These are phyloP conservation scores for Termitomyces eurrhizus DNA, from an alignment of 768 basidiomycete genomes.

Conservation along the genomic window DNA sequence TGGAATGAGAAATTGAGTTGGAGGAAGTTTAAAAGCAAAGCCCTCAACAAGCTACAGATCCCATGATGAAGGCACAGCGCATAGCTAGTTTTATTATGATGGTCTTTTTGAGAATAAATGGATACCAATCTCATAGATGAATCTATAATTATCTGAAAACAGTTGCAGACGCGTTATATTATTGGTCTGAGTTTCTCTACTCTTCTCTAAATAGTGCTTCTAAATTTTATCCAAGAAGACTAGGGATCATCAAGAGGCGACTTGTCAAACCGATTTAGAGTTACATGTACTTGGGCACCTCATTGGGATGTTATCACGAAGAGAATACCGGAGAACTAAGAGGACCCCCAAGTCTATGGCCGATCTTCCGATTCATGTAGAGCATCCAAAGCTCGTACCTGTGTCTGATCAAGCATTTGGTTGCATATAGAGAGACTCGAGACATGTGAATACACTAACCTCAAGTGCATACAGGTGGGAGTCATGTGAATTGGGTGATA, in stretches of 20 bases:
- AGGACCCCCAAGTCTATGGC: not conserved
- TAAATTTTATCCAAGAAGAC: too few species aligned
- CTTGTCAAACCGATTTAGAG: not conserved
- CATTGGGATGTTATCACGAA: not conserved
- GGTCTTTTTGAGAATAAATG: too few species aligned
- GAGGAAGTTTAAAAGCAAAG: too few species aligned
- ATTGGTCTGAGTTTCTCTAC: too few species aligned
- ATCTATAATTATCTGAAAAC: too few species aligned
- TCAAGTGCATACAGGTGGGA: constrained; percentile 76
- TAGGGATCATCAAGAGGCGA: not conserved
- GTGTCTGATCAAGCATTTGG: constrained; percentile 5
- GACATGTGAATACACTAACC: constrained; percentile 33
- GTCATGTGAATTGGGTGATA: constrained; percentile 73
- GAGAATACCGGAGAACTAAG: not conserved
- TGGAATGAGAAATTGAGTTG: too few species aligned
- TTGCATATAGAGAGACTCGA: not conserved
- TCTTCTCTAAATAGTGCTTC: too few species aligned
- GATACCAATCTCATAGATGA: too few species aligned
- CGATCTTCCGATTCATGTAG: not conserved
- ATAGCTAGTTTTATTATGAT: too few species aligned
- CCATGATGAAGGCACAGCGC: too few species aligned
- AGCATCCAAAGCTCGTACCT: constrained; percentile 18
- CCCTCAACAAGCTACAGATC: too few species aligned
- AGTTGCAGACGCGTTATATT: too few species aligned
- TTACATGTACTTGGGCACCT: not conserved